These are phyloP conservation scores for Aspergillus diversus DNA, from an alignment of 495 filamentous ascomycete species.

Conservation along the genomic window DNA sequence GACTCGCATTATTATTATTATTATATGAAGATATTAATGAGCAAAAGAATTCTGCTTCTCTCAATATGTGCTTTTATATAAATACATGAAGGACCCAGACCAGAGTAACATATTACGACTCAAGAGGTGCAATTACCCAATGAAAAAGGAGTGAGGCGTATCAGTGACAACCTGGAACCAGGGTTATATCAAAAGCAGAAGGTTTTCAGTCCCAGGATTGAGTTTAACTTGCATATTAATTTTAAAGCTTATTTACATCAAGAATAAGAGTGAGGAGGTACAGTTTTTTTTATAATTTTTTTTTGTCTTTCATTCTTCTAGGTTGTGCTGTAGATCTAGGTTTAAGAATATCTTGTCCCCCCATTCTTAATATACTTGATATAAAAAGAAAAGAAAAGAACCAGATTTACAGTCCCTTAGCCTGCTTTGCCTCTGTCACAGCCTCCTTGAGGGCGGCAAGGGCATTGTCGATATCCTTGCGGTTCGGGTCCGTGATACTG, in stretches of 20 bases:
- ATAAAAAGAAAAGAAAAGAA: not conserved
- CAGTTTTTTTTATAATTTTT: slow-evolving; percentile 8
- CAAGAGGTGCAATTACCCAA: too few relatives aligned
- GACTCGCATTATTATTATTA: not conserved
- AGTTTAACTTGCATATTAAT: not conserved
- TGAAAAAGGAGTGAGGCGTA: too few relatives aligned
- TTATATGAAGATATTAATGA: not conserved
- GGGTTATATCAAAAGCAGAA: not conserved
- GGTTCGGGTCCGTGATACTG: slow-evolving; percentile 63
- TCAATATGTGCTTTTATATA: not conserved
- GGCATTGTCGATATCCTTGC: slow-evolving; percentile 78
- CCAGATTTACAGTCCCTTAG: slow-evolving; percentile 46
- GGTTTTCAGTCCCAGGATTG: not conserved
- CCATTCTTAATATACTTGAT: not conserved
- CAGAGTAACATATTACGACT: too few relatives aligned
- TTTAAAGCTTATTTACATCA: not conserved
- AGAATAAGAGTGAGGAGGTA: not conserved
- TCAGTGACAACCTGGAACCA: too few relatives aligned
- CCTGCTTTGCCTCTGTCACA: slow-evolving; percentile 67
- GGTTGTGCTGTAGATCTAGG: not conserved
- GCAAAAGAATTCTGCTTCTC: not conserved
- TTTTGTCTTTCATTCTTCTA: slow-evolving; percentile 2
- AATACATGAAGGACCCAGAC: not conserved
- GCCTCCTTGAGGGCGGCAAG: slow-evolving; percentile 74
- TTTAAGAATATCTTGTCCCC: not conserved